These are phyloP conservation scores for Solanum commersonii DNA, from an alignment of 257 asterid species.

Conservation along the genomic window DNA sequence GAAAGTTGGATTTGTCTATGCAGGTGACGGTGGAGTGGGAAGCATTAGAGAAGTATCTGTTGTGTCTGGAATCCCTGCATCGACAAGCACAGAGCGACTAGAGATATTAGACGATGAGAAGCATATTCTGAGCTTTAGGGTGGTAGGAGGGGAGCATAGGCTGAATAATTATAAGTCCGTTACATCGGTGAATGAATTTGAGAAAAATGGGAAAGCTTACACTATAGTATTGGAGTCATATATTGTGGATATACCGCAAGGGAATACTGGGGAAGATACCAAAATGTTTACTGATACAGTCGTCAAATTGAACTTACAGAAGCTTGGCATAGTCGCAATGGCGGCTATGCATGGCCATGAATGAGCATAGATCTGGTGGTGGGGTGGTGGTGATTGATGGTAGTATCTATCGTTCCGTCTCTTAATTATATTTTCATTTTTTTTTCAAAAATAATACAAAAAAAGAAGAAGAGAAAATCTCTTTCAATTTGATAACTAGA, in stretches of 20 bases:
- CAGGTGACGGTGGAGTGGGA: conserved; percentile 80
- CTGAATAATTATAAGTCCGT: conserved; percentile 70
- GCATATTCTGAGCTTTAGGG: conserved; percentile 63
- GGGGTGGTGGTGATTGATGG: not conserved
- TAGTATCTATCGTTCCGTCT: not conserved
- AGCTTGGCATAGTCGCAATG: conserved; percentile 59
- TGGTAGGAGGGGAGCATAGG: conserved; percentile 89
- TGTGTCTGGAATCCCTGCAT: conserved; percentile 86
- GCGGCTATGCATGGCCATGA: conserved; percentile 37
- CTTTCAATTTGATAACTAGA: not conserved
- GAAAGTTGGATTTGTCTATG: not conserved
- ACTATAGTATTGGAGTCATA: conserved; percentile 73
- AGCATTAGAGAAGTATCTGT: conserved; percentile 79
- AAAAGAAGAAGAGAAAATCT: not conserved
- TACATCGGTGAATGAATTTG: conserved; percentile 61
- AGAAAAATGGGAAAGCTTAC: conserved; percentile 18
- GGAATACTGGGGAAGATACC: conserved; percentile 79
- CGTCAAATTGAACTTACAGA: conserved; percentile 77
- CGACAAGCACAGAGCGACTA: conserved; percentile 80
- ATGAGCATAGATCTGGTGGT: not conserved
- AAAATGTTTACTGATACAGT: conserved; percentile 86
- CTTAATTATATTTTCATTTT: not conserved
- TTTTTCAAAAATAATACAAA: not conserved
- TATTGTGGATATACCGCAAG: conserved; percentile 79
- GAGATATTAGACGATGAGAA: conserved; percentile 70